Evolutionary conservation across 2,329 filamentous ascomycete species (phyloP).

Genomic region (Aciculosporium take): DNA sequence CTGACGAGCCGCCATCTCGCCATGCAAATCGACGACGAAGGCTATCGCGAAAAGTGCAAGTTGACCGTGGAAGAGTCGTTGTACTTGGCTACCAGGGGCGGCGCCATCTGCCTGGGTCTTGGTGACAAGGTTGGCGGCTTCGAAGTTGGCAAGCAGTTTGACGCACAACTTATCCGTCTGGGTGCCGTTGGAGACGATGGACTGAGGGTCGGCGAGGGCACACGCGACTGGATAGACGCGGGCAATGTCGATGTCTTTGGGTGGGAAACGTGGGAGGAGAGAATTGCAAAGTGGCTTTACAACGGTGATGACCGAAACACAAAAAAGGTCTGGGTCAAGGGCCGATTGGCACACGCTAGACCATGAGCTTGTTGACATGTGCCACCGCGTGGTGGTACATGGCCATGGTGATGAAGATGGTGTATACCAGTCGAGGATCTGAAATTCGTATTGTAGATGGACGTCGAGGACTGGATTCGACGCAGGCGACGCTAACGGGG

Average conservation of each 20-base stretch:
- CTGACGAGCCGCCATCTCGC: slow-evolving; percentile 63
- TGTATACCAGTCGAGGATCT: neutral
- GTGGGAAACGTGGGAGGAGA: slow-evolving; percentile 78
- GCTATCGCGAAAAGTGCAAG: slow-evolving; percentile 39
- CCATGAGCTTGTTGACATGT: neutral
- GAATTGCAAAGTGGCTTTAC: slow-evolving; percentile 86
- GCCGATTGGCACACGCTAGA: slow-evolving; percentile 59
- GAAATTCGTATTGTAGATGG: neutral
- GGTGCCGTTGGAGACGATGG: slow-evolving; percentile 30
- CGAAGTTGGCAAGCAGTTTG: slow-evolving; percentile 76
- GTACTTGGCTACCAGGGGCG: slow-evolving; percentile 77
- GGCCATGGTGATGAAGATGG: neutral
- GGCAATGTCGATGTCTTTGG: slow-evolving; percentile 80
- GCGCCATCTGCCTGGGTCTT: slow-evolving; percentile 68
- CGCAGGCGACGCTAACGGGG: neutral
- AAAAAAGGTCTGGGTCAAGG: slow-evolving; percentile 75
- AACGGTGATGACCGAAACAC: slow-evolving; percentile 89
- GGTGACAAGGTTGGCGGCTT: slow-evolving; percentile 62
- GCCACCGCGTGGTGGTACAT: neutral
- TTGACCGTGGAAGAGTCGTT: slow-evolving; percentile 75
- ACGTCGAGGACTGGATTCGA: neutral
- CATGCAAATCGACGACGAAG: slow-evolving; percentile 28
- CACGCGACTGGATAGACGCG: slow-evolving; percentile 18
- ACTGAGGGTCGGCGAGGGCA: slow-evolving; percentile 10
- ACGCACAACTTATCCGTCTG: slow-evolving; percentile 70